These are phyloP conservation scores for Tuber melanosporum DNA, from an alignment of 495 filamentous ascomycete genomes.

Conservation along the genomic window DNA sequence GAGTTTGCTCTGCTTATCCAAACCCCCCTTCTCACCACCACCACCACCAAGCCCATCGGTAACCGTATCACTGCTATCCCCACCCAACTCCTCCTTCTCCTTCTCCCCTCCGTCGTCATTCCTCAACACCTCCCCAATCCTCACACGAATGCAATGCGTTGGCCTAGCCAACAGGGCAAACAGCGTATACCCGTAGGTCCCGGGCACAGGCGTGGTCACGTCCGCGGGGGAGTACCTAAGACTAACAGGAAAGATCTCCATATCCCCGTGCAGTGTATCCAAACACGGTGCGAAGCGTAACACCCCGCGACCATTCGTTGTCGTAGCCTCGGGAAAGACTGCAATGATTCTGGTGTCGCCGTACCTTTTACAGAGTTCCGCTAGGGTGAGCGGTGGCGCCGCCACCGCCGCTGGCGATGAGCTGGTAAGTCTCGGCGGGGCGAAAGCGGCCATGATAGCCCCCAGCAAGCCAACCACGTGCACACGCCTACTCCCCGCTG, in stretches of 20 bases:
- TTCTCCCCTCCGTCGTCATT: slow-evolving; percentile 43
- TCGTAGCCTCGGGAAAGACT: slow-evolving; percentile 86
- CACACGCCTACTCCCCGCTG: slow-evolving; percentile 65
- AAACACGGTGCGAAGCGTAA: slow-evolving; percentile 72
- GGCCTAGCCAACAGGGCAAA: slow-evolving; percentile 80
- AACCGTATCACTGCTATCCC: slow-evolving; percentile 43
- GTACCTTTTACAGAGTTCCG: slow-evolving; percentile 8
- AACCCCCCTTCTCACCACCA: slow-evolving; percentile 43
- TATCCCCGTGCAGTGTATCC: slow-evolving; percentile 54
- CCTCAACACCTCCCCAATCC: slow-evolving; percentile 68
- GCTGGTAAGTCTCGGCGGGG: slow-evolving; percentile 50
- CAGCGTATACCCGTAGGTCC: slow-evolving; percentile 59
- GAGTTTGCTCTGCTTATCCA: slow-evolving; percentile 28
- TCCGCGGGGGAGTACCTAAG: slow-evolving; percentile 82
- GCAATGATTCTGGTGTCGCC: slow-evolving; percentile 58
- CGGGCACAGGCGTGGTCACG: slow-evolving; percentile 82
- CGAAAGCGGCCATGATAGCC: slow-evolving; percentile 68
- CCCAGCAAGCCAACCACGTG: slow-evolving; percentile 66
- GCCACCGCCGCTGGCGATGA: slow-evolving; percentile 48
- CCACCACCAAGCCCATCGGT: slow-evolving; percentile 33
- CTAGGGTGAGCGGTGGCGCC: slow-evolving; percentile 45
- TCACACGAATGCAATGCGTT: slow-evolving; percentile 81
- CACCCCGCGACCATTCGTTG: slow-evolving; percentile 89
- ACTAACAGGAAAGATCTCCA: slow-evolving; percentile 80
- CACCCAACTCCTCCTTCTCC: slow-evolving; percentile 41